Conservation (phyloP, 768 basidiomycete species). For the Gymnopilus junonius region DNA sequence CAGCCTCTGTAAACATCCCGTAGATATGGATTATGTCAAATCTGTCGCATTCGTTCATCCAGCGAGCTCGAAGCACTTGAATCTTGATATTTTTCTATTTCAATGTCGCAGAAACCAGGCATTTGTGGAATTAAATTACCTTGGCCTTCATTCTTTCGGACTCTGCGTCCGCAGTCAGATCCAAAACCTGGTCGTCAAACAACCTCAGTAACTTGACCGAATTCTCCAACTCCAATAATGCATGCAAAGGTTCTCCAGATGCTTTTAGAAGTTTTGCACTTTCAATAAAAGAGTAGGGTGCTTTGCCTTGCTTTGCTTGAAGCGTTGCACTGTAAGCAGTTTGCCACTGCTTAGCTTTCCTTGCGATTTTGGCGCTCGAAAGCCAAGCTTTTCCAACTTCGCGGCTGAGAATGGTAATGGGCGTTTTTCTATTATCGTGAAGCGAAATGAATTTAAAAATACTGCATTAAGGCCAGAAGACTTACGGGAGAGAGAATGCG, state of each 20-base stretch:
- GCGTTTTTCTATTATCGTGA: slow-evolving; percentile 31
- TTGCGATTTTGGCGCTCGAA: slow-evolving; percentile 90
- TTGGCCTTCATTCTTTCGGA: slow-evolving; percentile 71
- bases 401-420: slow-evolving; percentile 43
- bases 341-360: slow-evolving; percentile 94
- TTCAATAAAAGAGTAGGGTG: slow-evolving; percentile 84
- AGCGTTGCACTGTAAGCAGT: slow-evolving; percentile 96
- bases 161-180: slow-evolving; percentile 60
- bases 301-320: slow-evolving; percentile 78
- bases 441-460: slow-evolving; percentile 6
- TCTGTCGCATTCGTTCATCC: slow-evolving; percentile 91
- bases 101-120: neutral
- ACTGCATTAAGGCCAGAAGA: slow-evolving; percentile 5
- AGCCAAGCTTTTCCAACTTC: slow-evolving; percentile 91
- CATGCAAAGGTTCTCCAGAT: slow-evolving; percentile 80
- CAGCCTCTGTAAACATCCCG: slow-evolving; percentile 57
- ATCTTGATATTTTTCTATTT: slow-evolving; percentile 48
- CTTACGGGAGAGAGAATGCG: slow-evolving; percentile 76
- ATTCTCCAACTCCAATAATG: slow-evolving; percentile 85
- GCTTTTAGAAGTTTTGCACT: slow-evolving; percentile 86
- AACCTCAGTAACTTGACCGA: slow-evolving; percentile 61
- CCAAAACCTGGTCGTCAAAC: slow-evolving; percentile 52
- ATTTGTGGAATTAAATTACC: slow-evolving; percentile 39
- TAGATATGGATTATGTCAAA: slow-evolving; percentile 70
- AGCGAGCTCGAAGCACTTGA: slow-evolving; percentile 81